Evolutionary conservation across 2,329 filamentous ascomycete genomes (phyloP).

Genomic region (Microdochium bolleyi): DNA sequence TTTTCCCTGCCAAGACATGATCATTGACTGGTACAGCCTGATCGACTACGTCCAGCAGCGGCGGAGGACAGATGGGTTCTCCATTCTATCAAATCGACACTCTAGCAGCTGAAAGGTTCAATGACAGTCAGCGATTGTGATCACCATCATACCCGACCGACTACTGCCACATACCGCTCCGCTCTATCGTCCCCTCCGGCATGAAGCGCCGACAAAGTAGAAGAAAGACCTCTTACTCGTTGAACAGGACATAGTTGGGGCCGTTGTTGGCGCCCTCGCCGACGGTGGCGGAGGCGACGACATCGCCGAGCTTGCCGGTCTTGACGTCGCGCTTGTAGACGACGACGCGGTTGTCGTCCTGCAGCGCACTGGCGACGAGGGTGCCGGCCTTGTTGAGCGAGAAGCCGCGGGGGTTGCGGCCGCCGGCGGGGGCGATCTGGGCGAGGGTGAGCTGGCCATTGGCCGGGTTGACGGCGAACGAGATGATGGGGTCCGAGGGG

Average conservation of each 20-base stretch:
- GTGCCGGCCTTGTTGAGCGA: conserved; percentile 56
- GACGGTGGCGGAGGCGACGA: conserved; percentile 32
- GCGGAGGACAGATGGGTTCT: no score
- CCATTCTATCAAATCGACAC: no score
- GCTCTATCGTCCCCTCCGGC: no score
- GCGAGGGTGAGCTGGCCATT: conserved; percentile 47
- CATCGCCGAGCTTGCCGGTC: conserved; percentile 47
- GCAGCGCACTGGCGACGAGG: conserved; percentile 58
- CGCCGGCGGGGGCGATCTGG: conserved; percentile 55
- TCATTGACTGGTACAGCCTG: background rate
- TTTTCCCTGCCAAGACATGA: background rate
- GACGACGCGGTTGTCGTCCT: conserved; percentile 49
- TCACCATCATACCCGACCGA: background rate
- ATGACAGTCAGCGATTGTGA: background rate
- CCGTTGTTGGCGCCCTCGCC: conserved; percentile 3
- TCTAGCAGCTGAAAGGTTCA: background rate
- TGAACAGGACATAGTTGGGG: conserved; percentile 1
- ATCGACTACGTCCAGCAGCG: no score
- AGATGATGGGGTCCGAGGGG: conserved; percentile 56
- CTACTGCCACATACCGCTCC: background rate
- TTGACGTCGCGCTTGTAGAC: conserved; percentile 51
- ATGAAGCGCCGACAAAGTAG: background rate
- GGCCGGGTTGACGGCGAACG: conserved; percentile 44
- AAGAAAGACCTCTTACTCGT: background rate
- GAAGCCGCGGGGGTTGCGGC: conserved; percentile 59